Evolutionary conservation across 2,329 filamentous ascomycete genomes (phyloP).

Genomic region (Fusarium sp.): DNA sequence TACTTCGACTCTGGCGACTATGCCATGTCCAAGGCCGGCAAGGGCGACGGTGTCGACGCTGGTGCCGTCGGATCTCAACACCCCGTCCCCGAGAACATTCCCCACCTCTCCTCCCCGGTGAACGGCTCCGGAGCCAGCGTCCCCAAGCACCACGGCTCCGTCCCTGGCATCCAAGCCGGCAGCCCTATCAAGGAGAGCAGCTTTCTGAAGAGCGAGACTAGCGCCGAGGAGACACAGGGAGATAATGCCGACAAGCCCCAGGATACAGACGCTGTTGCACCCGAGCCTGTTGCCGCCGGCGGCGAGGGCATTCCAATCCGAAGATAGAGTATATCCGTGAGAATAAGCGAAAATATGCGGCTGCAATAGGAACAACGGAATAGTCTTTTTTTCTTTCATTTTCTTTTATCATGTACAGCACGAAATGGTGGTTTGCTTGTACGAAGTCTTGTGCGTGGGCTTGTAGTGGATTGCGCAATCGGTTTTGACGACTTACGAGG

Average conservation of each 20-base stretch:
- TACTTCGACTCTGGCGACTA: constrained; percentile 98
- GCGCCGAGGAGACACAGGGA: constrained; percentile 63
- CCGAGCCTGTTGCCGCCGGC: constrained; percentile 38
- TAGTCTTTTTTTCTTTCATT: neutral
- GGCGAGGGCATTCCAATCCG: constrained; percentile 70
- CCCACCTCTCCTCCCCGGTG: constrained; percentile 80
- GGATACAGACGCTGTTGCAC: constrained; percentile 46
- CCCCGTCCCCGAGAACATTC: constrained; percentile 94
- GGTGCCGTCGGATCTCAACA: constrained; percentile 95
- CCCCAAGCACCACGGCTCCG: constrained; percentile 56
- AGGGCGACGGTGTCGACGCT: constrained; percentile 92
- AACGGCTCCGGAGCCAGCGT: constrained; percentile 47
- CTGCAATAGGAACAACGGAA: neutral
- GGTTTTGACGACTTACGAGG: constrained; percentile 46
- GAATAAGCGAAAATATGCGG: constrained; percentile 4
- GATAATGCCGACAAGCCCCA: constrained; percentile 53
- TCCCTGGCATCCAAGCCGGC: constrained; percentile 67
- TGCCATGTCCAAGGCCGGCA: constrained; percentile 95
- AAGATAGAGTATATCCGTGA: constrained; percentile 55
- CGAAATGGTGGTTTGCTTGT: constrained; percentile 22
- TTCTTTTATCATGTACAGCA: constrained; percentile 14
- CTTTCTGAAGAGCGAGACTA: constrained; percentile 86
- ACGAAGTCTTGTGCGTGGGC: constrained; percentile 31
- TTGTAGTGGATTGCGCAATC: constrained; percentile 37
- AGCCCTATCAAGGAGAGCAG: constrained; percentile 93